A percentile compares a stretch with the other conserved stretches of the same genome.
These are phyloP conservation scores for Gremmenia infestans DNA, from an alignment of 2,329 filamentous ascomycete species.

Conservation along the genomic window DNA sequence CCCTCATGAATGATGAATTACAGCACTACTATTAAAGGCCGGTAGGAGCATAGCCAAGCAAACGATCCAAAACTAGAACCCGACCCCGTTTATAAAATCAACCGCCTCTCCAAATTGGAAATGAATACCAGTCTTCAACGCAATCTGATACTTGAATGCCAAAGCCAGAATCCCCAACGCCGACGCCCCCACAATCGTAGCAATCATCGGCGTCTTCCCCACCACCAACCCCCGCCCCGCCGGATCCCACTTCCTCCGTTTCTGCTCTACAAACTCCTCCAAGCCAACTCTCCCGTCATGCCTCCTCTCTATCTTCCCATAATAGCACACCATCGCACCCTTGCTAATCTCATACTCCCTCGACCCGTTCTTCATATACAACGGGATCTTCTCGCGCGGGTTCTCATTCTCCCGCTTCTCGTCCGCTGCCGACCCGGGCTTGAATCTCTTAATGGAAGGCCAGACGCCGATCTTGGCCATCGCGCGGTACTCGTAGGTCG, in stretches of 20 bases:
- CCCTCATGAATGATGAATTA: not conserved
- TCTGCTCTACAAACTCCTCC: slow-evolving; percentile 6
- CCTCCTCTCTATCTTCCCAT: slow-evolving; percentile 3
- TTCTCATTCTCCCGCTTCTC: not conserved
- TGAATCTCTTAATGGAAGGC: slow-evolving; percentile 20
- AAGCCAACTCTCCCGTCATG: not conserved
- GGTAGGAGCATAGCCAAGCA: too few relatives aligned
- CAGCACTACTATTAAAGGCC: not conserved
- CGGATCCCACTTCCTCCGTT: slow-evolving; percentile 2
- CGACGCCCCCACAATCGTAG: not conserved
- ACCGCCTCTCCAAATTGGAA: not conserved
- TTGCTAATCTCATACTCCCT: slow-evolving; percentile 15
- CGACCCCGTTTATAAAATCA: not conserved
- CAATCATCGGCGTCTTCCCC: not conserved
- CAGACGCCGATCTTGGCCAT: slow-evolving; percentile 19
- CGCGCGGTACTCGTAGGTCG: slow-evolving; percentile 5
- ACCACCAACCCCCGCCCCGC: not conserved
- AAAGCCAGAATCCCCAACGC: not conserved
- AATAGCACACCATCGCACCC: slow-evolving; percentile 17
- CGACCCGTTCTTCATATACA: slow-evolving; percentile 15
- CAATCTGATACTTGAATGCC: not conserved
- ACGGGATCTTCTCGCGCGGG: not conserved
- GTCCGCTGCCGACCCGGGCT: slow-evolving; percentile 14
- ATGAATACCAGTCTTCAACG: not conserved
- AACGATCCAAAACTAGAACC: too few relatives aligned